Percentiles rank a stretch among this genome's conserved stretches.
These are phyloP conservation scores for Elongisporangium anandrum DNA, from an alignment of 352 stramenopile genomes.

Conservation along the genomic window DNA sequence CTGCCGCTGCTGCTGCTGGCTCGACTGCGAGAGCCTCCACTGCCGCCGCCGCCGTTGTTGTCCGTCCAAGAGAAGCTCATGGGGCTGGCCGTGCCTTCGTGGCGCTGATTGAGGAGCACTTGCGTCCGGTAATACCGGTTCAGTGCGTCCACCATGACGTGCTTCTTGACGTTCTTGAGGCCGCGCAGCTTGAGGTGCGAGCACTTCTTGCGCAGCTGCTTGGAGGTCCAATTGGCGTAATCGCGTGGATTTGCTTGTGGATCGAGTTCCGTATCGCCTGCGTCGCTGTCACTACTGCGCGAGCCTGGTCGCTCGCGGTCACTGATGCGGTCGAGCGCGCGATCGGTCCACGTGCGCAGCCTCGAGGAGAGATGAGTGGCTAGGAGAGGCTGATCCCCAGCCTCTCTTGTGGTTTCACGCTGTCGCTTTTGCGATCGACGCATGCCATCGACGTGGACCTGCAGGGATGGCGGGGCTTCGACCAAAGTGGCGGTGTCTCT, in stretches of 20 bases:
- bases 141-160: slow-evolving; percentile 47
- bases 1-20: slow-evolving; percentile 1
- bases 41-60: neutral
- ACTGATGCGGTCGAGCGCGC: neutral
- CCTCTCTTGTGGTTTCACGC: neutral
- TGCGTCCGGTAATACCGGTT: slow-evolving; percentile 32
- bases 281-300: neutral
- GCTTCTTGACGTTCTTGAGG: slow-evolving; percentile 54
- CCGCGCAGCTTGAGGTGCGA: slow-evolving; percentile 44
- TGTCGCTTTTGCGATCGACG: neutral
- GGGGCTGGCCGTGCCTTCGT: slow-evolving; percentile 9
- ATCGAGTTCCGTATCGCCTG: neutral
- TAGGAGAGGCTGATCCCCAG: neutral
- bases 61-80: neutral
- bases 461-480: neutral
- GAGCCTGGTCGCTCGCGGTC: neutral
- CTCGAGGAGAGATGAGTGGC: neutral
- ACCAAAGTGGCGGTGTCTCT: no score
- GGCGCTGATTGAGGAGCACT: slow-evolving; percentile 12
- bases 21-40: slow-evolving; percentile 1
- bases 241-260: no score
- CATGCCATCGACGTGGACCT: neutral
- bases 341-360: neutral
- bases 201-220: slow-evolving; percentile 48
- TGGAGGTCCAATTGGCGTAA: slow-evolving; percentile 46